Percentiles rank a stretch among this genome's conserved stretches.
Evolutionary conservation across 2,329 filamentous ascomycete genomes (phyloP).

Genomic region (Eutypella sp.): DNA sequence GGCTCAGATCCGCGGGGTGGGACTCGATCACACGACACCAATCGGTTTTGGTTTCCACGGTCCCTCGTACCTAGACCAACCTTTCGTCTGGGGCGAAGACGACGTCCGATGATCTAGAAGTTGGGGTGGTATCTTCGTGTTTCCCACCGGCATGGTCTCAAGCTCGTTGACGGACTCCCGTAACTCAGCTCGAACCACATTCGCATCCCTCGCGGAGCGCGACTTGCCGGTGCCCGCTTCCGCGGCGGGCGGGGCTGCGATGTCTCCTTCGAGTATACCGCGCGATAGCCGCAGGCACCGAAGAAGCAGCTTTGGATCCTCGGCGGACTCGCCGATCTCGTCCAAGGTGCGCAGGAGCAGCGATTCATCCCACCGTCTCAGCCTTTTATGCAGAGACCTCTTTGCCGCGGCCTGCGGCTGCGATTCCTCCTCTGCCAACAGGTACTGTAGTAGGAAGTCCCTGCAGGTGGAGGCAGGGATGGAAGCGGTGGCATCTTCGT

Average conservation of each 20-base stretch:
- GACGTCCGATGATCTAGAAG: constrained; percentile 12
- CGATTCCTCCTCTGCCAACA: constrained; percentile 27
- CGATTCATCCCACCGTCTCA: constrained; percentile 31
- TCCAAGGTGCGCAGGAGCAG: constrained; percentile 33
- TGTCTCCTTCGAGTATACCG: constrained; percentile 30
- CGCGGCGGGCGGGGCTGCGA: constrained; percentile 1
- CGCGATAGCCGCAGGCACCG: constrained; percentile 40
- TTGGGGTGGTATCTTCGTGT: constrained; percentile 7
- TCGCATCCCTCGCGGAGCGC: constrained; percentile 12
- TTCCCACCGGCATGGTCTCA: constrained; percentile 8
- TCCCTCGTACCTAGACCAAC: constrained; percentile 48
- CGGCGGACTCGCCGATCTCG: constrained; percentile 34
- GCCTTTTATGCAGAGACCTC: constrained; percentile 23
- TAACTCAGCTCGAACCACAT: constrained; percentile 21
- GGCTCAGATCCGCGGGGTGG: neutral
- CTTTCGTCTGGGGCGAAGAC: constrained; percentile 17
- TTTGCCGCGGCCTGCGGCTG: constrained; percentile 14
- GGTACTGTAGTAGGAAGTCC: constrained; percentile 33
- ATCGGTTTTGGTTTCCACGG: constrained; percentile 55
- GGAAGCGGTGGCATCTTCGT: neutral
- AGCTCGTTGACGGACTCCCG: constrained; percentile 18
- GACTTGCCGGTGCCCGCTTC: neutral
- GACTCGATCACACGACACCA: constrained; percentile 40
- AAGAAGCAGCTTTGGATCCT: constrained; percentile 39
- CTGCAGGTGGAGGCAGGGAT: constrained; percentile 18